Evolutionary conservation across 75 land plant genomes (phyloP).

Genomic region (Selaginella tamariscina): DNA sequence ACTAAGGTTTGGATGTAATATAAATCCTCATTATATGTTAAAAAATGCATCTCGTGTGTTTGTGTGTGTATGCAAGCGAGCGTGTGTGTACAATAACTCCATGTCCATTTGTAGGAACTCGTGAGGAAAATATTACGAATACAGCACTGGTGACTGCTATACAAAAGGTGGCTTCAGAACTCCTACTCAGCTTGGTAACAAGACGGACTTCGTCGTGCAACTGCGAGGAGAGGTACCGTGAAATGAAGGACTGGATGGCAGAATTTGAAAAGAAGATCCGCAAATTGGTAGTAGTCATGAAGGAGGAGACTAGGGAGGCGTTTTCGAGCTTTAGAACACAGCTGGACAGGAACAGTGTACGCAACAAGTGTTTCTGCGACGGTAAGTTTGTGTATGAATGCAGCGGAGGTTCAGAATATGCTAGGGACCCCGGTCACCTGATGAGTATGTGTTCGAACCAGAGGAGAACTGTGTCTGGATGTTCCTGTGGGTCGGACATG

Average conservation of each 20-base stretch:
- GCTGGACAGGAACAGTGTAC: background rate
- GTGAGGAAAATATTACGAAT: no score
- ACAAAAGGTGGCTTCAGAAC: background rate
- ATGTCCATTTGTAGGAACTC: no score
- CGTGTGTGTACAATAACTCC: no score
- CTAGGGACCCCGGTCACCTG: no score
- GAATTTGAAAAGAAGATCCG: background rate
- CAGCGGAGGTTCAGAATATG: no score
- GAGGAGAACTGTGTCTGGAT: background rate
- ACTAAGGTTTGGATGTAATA: no score
- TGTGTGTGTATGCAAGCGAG: no score
- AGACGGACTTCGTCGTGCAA: no score
- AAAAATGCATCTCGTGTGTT: no score
- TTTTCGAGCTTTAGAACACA: background rate
- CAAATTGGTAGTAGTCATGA: background rate
- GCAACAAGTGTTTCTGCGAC: background rate
- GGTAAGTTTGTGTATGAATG: background rate
- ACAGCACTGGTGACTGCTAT: background rate
- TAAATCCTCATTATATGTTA: no score
- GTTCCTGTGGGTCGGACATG: background rate
- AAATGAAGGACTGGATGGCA: background rate
- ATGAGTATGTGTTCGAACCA: background rate
- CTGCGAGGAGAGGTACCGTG: background rate
- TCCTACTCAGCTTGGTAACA: background rate
- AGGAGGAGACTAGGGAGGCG: background rate